Percentiles rank a stretch among this genome's conserved stretches.
These are phyloP conservation scores for Bolboschoenoplectus hybrid DNA, from an alignment of 202 grass and related monocot species.

Conservation along the genomic window DNA sequence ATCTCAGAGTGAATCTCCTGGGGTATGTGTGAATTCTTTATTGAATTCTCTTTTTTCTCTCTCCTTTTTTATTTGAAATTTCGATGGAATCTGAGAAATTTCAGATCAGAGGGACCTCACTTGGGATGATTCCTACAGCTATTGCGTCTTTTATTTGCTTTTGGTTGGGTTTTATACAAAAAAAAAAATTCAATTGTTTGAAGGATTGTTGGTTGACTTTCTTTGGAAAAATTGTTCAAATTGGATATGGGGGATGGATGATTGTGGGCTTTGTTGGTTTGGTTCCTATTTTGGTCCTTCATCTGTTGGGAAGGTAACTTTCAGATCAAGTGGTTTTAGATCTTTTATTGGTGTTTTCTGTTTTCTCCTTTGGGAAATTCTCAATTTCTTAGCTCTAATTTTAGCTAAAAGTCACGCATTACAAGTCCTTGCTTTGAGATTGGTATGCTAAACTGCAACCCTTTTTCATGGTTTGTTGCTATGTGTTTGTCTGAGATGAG, in stretches of 20 bases:
- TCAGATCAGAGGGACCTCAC: conserved; percentile 4
- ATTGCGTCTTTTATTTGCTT: conserved; percentile 39
- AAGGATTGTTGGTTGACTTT: conserved; percentile 17
- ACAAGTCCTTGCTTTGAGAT: not conserved
- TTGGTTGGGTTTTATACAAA: not conserved
- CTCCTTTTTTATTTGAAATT: not conserved
- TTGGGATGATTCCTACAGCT: conserved; percentile 6
- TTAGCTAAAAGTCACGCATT: conserved; percentile 1
- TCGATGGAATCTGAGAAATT: not conserved
- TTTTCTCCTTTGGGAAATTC: conserved; percentile 29
- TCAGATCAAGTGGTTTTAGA: conserved; percentile 15
- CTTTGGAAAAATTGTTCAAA: conserved; percentile 18
- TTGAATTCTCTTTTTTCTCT: conserved; percentile 10
- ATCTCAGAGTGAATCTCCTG: conserved; percentile 71
- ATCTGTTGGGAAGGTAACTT: not conserved
- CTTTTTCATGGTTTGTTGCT: not conserved
- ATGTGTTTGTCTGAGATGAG: not conserved
- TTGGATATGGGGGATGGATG: not conserved
- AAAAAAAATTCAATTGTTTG: not conserved
- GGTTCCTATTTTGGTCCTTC: conserved; percentile 4
- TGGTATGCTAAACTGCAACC: conserved; percentile 5
- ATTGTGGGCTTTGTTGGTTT: conserved; percentile 18
- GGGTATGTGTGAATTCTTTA: conserved; percentile 41
- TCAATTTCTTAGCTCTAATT: conserved; percentile 24
- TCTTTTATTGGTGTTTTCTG: not conserved